Base-by-base conservation (phyloP, 305 asterid species). In the Fraxinus ornus region DNA sequence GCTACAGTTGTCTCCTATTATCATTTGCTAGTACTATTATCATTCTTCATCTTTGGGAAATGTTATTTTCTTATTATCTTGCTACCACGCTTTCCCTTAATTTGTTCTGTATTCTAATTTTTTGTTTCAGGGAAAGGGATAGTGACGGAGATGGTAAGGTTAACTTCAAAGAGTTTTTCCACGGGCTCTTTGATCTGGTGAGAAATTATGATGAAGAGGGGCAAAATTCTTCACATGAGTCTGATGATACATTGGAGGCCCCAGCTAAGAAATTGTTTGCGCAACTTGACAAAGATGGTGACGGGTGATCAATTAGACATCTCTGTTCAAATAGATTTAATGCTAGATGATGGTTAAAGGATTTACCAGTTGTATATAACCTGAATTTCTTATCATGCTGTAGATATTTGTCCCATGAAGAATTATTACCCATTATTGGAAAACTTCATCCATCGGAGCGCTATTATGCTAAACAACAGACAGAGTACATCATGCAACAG, bases 401-500 rank as follows among this genome's bases (percentile, higher is more conserved):
- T 87, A 96, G 99, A 77, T 89, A 86, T 84, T 86, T 96, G 88
- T 94, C 98, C 62, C 97, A 91, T 32, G 78, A 76, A 73, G 99
- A 96, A 84, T 84, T 96, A 88, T 90, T 92, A 77, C 97, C 97
- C 28, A 82, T 94, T 76, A 94, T 94, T 68, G 97, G 90, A 80
- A 93, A 92, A 84, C 90, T 96, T 84, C 99, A 96, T 88, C 99
- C 98, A 9, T 89, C 98, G 9, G 99, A 93, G 86, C 91, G 77
- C 70, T 91, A 94, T 82, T 94, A 96, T 85, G 98, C 99, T 62
- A 93, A 91, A 79, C 99, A 96, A 87, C 99, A 94, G 86, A 84
- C 97, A 7, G 98, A 94, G 66, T 94, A 96, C 89, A 91, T 94
- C 87, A 88, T 93, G 90, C 97, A 92, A 85, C 99, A 96, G 99